phyloP scores from a whole-genome alignment of 2,329 filamentous ascomycete genomes.

The Cordyceps cateniannulata region DNA sequence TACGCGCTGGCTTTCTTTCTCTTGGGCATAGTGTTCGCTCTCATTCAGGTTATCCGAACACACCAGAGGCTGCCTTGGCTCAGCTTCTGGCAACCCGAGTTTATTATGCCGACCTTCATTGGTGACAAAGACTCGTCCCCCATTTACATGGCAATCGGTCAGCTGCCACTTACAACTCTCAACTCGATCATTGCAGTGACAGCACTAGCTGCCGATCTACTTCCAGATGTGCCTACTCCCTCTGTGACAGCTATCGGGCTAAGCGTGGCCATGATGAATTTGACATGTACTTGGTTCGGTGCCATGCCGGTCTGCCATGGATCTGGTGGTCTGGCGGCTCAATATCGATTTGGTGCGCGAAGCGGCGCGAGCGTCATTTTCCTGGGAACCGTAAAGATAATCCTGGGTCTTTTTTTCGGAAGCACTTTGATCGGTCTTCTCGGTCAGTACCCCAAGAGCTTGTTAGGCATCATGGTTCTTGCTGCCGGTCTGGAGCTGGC shows the following conservation, averaged over 20 bases:
- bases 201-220: constrained; percentile 69
- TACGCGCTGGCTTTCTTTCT: constrained; percentile 71
- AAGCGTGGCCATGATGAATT: constrained; percentile 78
- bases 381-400: constrained; percentile 68
- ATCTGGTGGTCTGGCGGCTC: constrained; percentile 81
- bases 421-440: constrained; percentile 67
- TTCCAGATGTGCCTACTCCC: constrained; percentile 62
- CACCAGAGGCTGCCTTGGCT: constrained; percentile 42
- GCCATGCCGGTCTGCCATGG: constrained; percentile 96
- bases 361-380: constrained; percentile 79
- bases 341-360: constrained; percentile 85
- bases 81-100: constrained; percentile 53
- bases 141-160: constrained; percentile 64
- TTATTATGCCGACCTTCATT: constrained; percentile 31
- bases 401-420: constrained; percentile 70
- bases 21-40: constrained; percentile 60
- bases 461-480: constrained; percentile 84
- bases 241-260: constrained; percentile 71
- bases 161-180: constrained; percentile 83
- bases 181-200: constrained; percentile 89
- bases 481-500: constrained; percentile 84
- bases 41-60: constrained; percentile 29
- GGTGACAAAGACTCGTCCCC: constrained; percentile 25
- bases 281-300: constrained; percentile 83
- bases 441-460: constrained; percentile 62